phyloP scores from a whole-genome alignment of 345 rosid genomes.

The Corchorus capsularis region DNA sequence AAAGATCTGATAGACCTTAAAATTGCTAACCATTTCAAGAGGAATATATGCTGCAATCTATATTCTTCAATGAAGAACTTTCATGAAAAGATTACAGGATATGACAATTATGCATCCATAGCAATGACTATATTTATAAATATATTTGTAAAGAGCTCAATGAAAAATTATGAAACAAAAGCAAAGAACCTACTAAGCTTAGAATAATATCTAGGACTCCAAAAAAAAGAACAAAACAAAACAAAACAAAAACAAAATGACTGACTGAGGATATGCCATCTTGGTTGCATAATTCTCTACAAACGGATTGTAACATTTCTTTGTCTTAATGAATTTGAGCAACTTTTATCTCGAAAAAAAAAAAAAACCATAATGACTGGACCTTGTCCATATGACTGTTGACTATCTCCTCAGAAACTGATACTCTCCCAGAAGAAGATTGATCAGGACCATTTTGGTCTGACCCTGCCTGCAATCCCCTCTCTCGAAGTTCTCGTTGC shows the following conservation, averaged over 20 bases:
- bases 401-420: slow-evolving; percentile 54
- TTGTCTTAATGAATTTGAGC: too few species aligned
- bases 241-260: too few species aligned
- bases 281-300: too few species aligned
- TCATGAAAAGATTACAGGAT: too few species aligned
- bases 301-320: too few species aligned
- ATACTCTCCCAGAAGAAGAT: slow-evolving; percentile 50
- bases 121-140: not conserved
- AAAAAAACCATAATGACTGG: too few species aligned
- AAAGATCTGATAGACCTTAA: not conserved
- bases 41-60: not conserved
- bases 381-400: slow-evolving; percentile 65
- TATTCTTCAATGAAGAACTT: not conserved
- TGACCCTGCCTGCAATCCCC: slow-evolving; percentile 62
- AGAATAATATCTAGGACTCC: not conserved
- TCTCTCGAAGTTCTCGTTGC: slow-evolving; percentile 90
- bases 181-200: slow-evolving; percentile 3
- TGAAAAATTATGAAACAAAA: not conserved
- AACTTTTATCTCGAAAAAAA: too few species aligned
- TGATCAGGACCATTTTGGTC: slow-evolving; percentile 63
- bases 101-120: not conserved
- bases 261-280: too few species aligned
- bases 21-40: slow-evolving; percentile 2
- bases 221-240: too few species aligned
- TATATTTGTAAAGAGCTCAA: not conserved